Evolutionary conservation across 2,329 filamentous ascomycete species (phyloP), one percentile per base, ranked within the genome.

Genomic region (Chrysoporthe deuterocubensis): DNA sequence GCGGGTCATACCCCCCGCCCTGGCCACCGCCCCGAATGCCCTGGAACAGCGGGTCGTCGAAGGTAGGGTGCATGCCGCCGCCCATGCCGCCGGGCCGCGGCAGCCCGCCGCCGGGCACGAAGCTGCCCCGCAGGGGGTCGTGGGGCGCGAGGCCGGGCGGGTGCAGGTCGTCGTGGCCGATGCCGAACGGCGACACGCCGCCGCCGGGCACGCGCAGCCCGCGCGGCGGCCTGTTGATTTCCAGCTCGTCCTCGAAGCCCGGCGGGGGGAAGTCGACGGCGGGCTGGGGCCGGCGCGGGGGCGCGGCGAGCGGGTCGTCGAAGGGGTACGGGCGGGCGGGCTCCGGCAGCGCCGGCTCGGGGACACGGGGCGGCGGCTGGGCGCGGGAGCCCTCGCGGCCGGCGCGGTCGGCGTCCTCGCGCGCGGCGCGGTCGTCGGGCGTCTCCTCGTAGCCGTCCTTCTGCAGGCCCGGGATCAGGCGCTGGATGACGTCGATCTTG

Each of bases 31-130:
- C 78, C 26, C 26, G 26, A 26, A 26, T 26, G 0, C 90, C 90
- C 6, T 85, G 85, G 76, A 97, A 97, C 60, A 97, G 79, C 7
- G 93, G 93, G 75, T 98, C 94, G 73, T 97, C 93, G 76, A 97
- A 96, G 0, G 94, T 97, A 0, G 96, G 96, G 78, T 97, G 92
- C 96, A 99, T 99, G 0, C 96, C 96, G 14, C 91, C 89, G 13
- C 86, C 74, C 2, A 74, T 86, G 26, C 89, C 86, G 16, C 88
- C 87, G 0, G 84, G 82, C n/a, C 84, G 81, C 32, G 84, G 82
- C 5, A 89, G 78, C 0, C 87, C 85, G n/a, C 87, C 84, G 42
- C 87, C 87, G 7, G 69, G 69, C 5, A 89, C 87, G 66, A 93
- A 87, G 2, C 87, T 85, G 4, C 87, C 87, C 43, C 92, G 82